Conservation (phyloP, 1,284 basidiomycete species). For the Porogramme epimiltina region DNA sequence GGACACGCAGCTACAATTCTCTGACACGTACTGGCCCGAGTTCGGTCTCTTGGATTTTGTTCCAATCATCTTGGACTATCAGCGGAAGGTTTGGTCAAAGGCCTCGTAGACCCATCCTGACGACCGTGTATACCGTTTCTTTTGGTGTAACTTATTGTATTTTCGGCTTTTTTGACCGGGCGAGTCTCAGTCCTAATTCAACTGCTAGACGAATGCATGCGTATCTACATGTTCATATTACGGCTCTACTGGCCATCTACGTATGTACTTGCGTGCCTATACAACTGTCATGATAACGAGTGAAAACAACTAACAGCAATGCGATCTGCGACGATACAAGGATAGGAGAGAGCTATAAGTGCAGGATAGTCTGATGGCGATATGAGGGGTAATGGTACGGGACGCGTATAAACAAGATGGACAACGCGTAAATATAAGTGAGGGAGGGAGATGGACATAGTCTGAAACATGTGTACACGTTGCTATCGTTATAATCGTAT, state of each 20-base stretch:
- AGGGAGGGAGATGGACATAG: too few species aligned
- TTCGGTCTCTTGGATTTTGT: constrained; percentile 89
- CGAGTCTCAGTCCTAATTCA: too few species aligned
- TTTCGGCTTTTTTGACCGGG: background rate
- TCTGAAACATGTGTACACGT: too few species aligned
- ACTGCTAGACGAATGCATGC: too few species aligned
- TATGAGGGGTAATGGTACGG: background rate
- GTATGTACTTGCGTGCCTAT: background rate
- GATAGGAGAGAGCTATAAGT: too few species aligned
- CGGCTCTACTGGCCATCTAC: background rate
- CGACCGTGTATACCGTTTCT: too few species aligned
- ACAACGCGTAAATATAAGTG: background rate
- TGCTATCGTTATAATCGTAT: too few species aligned
- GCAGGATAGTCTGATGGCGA: background rate
- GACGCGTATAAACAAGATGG: background rate
- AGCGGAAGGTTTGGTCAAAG: constrained; percentile 66
- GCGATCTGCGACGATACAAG: background rate
- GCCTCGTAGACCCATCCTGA: too few species aligned
- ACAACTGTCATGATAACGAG: background rate
- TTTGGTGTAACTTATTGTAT: constrained; percentile 15
- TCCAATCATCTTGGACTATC: constrained; percentile 85
- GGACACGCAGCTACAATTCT: constrained; percentile 90
- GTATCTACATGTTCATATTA: background rate
- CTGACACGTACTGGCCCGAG: constrained; percentile 92
- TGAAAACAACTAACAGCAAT: background rate